Percentiles rank a stretch among this genome's conserved stretches.
These are phyloP conservation scores for Penicillium cinerascens DNA, from an alignment of 495 filamentous ascomycete species.

Conservation along the genomic window DNA sequence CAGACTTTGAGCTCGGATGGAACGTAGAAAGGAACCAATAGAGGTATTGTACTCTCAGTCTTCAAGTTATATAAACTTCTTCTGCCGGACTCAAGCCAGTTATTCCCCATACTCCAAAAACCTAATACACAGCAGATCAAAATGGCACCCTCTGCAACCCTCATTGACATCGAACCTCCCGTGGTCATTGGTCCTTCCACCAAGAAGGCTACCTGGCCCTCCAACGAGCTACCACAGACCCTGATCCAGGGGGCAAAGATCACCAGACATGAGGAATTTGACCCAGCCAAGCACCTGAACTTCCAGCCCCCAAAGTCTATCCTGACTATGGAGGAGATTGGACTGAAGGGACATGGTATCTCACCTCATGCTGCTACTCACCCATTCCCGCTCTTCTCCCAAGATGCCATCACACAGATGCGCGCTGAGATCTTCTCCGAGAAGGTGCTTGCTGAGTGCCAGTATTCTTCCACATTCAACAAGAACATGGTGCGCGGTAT, in stretches of 20 bases:
- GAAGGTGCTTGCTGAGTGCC: conserved; percentile 58
- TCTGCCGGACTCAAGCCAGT: too few species aligned
- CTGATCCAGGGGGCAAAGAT: conserved; percentile 10
- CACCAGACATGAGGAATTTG: neutral
- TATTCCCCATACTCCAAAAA: too few species aligned
- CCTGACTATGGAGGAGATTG: conserved; percentile 56
- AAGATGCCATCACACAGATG: conserved; percentile 60
- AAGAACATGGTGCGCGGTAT: conserved; percentile 63
- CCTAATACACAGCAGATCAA: neutral
- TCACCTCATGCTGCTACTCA: conserved; percentile 65
- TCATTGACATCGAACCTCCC: neutral
- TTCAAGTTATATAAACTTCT: too few species aligned
- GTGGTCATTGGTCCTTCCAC: conserved; percentile 9
- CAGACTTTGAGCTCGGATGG: too few species aligned
- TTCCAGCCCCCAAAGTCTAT: conserved; percentile 9
- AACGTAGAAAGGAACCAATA: too few species aligned
- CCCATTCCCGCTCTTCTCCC: conserved; percentile 65
- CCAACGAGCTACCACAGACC: conserved; percentile 5
- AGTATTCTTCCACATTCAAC: conserved; percentile 58
- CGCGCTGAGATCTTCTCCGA: conserved; percentile 59
- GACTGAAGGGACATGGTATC: conserved; percentile 51
- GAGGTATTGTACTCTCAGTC: too few species aligned
- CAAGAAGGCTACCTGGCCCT: conserved; percentile 11
- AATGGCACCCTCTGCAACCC: conserved; percentile 3
- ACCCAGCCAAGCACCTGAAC: conserved; percentile 13